A percentile compares a stretch with the other conserved stretches of the same genome.
These are phyloP conservation scores for Rhodamnia argentea DNA, from an alignment of 345 rosid genomes.

Conservation along the genomic window DNA sequence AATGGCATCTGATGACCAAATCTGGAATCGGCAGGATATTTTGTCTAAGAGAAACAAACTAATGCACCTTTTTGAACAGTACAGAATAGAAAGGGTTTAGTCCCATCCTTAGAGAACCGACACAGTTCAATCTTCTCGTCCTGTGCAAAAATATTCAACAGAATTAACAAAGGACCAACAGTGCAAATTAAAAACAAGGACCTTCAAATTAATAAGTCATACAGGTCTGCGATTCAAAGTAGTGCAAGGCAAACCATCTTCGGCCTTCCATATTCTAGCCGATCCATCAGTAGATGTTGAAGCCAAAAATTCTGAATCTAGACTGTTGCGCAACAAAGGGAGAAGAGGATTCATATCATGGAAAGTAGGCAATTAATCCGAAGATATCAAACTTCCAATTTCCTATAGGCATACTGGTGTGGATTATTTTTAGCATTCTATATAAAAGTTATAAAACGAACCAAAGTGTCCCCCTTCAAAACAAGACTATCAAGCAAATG, in stretches of 20 bases:
- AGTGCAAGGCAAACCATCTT: constrained; percentile 64
- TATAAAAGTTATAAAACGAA: background rate
- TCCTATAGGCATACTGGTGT: background rate
- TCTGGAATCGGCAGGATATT: background rate
- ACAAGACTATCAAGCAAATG: background rate
- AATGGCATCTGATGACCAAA: background rate
- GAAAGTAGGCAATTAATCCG: background rate
- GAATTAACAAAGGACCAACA: background rate
- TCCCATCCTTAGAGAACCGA: constrained; percentile 87
- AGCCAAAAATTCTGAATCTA: constrained; percentile 87
- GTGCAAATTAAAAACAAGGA: background rate
- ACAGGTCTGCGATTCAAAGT: constrained; percentile 73
- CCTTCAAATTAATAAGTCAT: constrained; percentile 3
- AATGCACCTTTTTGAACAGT: constrained; percentile 58
- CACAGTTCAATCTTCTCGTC: constrained; percentile 83
- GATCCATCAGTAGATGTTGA: constrained; percentile 88
- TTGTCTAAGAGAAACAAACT: background rate
- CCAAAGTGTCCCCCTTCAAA: background rate
- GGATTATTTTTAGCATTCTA: background rate
- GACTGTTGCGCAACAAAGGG: constrained; percentile 27
- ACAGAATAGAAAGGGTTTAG: constrained; percentile 85
- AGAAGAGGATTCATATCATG: background rate
- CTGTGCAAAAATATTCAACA: constrained; percentile 18
- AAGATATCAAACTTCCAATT: background rate
- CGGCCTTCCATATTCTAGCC: constrained; percentile 89